A percentile compares a stretch with the other conserved stretches of the same genome.
Conservation (phyloP, 805 yeast species). For the Yarrowia phangngaensis region DNA sequence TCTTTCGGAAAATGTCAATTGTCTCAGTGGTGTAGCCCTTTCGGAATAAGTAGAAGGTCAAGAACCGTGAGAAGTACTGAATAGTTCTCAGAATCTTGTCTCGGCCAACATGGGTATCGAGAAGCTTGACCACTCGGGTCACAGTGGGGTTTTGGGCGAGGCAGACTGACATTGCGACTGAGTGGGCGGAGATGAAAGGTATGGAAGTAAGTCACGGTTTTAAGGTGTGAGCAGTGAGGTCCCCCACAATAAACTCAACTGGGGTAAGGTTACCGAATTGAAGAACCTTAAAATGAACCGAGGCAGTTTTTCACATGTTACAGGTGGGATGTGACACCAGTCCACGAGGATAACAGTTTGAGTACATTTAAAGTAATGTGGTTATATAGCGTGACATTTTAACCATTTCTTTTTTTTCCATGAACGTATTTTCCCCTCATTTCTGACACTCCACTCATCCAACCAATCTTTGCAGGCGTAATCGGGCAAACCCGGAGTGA, state of each 20-base stretch:
- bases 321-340: too few relatives aligned
- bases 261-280: constrained; percentile 26
- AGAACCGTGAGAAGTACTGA: constrained; percentile 75
- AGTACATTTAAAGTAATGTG: background rate
- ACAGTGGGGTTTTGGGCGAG: constrained; percentile 68
- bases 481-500: constrained; percentile 21
- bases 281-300: constrained; percentile 21
- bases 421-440: too few relatives aligned
- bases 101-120: constrained; percentile 68
- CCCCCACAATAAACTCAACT: constrained; percentile 18
- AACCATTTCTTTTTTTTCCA: too few relatives aligned
- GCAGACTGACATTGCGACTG: constrained; percentile 13
- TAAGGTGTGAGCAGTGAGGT: constrained; percentile 4
- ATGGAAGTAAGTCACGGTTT: background rate
- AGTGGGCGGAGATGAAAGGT: background rate
- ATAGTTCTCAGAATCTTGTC: constrained; percentile 76
- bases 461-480: constrained; percentile 8
- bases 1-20: constrained; percentile 49
- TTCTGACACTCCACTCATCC: too few relatives aligned
- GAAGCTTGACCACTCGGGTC: constrained; percentile 55
- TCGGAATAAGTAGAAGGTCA: constrained; percentile 57
- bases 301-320: constrained; percentile 26
- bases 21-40: constrained; percentile 50
- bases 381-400: background rate
- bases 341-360: background rate